Percentiles rank a stretch among this genome's conserved stretches.
These are phyloP conservation scores for Coprinopsis cinerea DNA, from an alignment of 768 basidiomycete genomes.

Conservation along the genomic window DNA sequence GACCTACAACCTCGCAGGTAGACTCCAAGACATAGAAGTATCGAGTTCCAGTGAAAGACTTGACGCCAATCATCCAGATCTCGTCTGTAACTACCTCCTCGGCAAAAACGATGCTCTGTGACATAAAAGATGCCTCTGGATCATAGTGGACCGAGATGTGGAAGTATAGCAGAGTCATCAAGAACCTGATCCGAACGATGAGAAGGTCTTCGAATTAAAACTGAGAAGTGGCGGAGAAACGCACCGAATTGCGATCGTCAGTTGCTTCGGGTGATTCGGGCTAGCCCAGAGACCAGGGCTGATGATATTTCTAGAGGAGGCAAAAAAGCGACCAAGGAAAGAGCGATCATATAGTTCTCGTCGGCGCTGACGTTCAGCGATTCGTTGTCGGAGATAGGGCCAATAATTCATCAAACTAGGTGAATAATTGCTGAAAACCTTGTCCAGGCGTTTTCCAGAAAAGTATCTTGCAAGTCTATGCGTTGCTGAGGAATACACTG, in stretches of 20 bases:
- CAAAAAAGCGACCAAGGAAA: constrained; percentile 41
- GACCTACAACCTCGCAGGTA: constrained; percentile 71
- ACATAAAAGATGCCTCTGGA: constrained; percentile 15
- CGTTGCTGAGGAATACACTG: background rate
- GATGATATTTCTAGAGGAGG: constrained; percentile 28
- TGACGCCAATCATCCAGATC: constrained; percentile 51
- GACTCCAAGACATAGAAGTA: constrained; percentile 57
- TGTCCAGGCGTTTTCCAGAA: constrained; percentile 42
- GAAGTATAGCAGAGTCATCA: constrained; percentile 61
- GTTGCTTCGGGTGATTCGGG: constrained; percentile 54
- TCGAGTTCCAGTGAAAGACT: background rate
- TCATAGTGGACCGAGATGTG: constrained; percentile 45
- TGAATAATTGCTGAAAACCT: constrained; percentile 32
- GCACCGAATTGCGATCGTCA: constrained; percentile 51
- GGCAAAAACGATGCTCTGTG: constrained; percentile 37
- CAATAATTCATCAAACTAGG: constrained; percentile 56
- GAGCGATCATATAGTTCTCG: constrained; percentile 37
- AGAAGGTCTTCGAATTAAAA: background rate
- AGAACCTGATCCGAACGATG: constrained; percentile 38
- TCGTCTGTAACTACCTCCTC: constrained; percentile 50
- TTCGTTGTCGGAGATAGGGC: constrained; percentile 61
- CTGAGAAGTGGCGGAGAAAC: constrained; percentile 2
- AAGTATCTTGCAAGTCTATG: constrained; percentile 42
- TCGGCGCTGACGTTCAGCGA: constrained; percentile 33
- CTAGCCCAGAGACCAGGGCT: constrained; percentile 49